Evolutionary conservation across 2,329 filamentous ascomycete genomes (phyloP).

Genomic region (Rhynchosporium agropyri): DNA sequence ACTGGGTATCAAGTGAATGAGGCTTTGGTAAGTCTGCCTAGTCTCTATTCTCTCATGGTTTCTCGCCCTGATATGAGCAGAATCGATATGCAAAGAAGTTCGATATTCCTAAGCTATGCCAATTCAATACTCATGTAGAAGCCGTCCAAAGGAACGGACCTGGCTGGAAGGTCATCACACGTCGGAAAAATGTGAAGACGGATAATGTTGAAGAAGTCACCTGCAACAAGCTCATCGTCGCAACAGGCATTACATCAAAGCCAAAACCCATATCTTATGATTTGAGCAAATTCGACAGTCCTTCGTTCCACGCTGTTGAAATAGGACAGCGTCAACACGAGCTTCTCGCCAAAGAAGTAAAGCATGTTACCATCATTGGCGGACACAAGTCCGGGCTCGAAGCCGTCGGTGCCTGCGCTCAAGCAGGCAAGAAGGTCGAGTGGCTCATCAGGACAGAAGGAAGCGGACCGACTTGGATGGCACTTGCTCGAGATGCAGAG

Average conservation of each 20-base stretch:
- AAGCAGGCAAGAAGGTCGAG: constrained; percentile 46
- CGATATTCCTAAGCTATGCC: constrained; percentile 16
- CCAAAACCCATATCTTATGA: constrained; percentile 46
- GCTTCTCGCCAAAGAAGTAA: constrained; percentile 29
- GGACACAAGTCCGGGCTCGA: constrained; percentile 68
- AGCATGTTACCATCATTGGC: constrained; percentile 58
- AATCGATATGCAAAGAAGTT: constrained; percentile 22
- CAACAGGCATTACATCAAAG: constrained; percentile 57
- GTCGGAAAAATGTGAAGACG: constrained; percentile 26
- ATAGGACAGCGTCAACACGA: constrained; percentile 22
- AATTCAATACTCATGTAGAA: constrained; percentile 17
- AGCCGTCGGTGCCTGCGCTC: constrained; percentile 62
- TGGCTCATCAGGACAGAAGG: constrained; percentile 46
- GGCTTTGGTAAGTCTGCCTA: constrained; percentile 10
- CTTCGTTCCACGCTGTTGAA: constrained; percentile 20
- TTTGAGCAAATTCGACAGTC: constrained; percentile 19
- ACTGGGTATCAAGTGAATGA: constrained; percentile 19
- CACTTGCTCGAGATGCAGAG: constrained; percentile 17
- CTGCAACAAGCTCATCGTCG: constrained; percentile 53
- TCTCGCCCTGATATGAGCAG: not conserved
- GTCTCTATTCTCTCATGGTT: not conserved
- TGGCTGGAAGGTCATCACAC: constrained; percentile 48
- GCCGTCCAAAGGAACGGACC: constrained; percentile 39
- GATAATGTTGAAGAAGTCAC: constrained; percentile 34
- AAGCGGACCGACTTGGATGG: constrained; percentile 47